Evolutionary conservation across 495 filamentous ascomycete species (phyloP), one percentile per base, ranked within the genome.

Genomic region (Letharia columbiana): DNA sequence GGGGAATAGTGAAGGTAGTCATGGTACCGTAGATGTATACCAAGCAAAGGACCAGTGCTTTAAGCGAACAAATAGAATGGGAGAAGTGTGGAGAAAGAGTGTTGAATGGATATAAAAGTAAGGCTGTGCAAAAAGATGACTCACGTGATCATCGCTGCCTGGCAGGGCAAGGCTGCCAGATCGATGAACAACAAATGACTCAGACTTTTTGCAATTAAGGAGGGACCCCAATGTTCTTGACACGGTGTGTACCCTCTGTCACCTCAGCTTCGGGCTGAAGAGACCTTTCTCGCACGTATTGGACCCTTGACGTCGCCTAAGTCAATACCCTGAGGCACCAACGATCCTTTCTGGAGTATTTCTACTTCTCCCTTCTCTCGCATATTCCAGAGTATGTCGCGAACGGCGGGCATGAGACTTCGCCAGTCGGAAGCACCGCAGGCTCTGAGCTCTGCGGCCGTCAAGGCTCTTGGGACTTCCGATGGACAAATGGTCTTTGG

Each of bases 401-500:
- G 74, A 20, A 81, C 68, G 8, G 66, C 62, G 13, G 73, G 72
- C 80, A 82, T 83, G 4, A 74, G 61, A 23, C 80, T 76, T 66
- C 78, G 63, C 80, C 80, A 82, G 5, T 68, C 66, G 17, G 42
- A 41, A 12, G 66, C 71, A n/a, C 71, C 74, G 35, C 76, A 54
- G 12, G 41, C 31, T 9, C 60, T 31, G 12, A 82, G 71, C 62
- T 82, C 77, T 11, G 62, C 59, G 4, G 47, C 15, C 11, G 74
- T 72, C 20, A 82, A 69, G 1, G 76, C 71, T 18, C 81, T 74
- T 15, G 80, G 75, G 33, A 80, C 72, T 72, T 82, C 80, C 2
- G 81, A 82, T 10, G 80, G 80, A 67, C 80, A 83, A 40, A 80
- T 74, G 4, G 80, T 83, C 67, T 82, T 83, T 15, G 80, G 81